These are phyloP conservation scores for Singerocomus rubriflavus DNA, from an alignment of 1,284 basidiomycete species.

Conservation along the genomic window DNA sequence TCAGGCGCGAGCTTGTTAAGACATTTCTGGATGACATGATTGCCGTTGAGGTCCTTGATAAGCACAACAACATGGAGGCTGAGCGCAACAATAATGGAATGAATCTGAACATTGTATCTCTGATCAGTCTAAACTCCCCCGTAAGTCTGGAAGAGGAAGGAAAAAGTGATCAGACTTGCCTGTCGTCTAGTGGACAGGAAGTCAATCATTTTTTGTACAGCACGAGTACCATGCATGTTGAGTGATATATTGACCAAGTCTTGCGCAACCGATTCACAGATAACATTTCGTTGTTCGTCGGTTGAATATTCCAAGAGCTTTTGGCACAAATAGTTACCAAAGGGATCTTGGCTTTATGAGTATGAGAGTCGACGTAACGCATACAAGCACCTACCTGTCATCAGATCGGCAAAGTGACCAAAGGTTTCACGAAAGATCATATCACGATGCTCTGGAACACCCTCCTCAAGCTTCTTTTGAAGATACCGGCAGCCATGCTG, in stretches of 20 bases:
- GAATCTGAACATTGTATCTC: constrained; percentile 86
- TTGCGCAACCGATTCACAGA: constrained; percentile 96
- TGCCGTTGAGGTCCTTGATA: constrained; percentile 99
- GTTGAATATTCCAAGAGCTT: constrained; percentile 97
- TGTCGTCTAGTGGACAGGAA: constrained; percentile 95
- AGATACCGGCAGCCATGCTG: constrained; percentile 98
- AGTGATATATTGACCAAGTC: constrained; percentile 98
- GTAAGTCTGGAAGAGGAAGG: constrained; percentile 42
- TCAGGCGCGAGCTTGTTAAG: constrained; percentile 96
- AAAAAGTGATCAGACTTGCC: constrained; percentile 50
- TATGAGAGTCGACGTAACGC: constrained; percentile 3
- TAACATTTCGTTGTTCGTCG: constrained; percentile 95
- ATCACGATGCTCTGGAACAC: constrained; percentile 90
- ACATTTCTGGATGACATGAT: constrained; percentile 99
- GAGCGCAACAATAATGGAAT: constrained; percentile 95
- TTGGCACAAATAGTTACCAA: constrained; percentile 99
- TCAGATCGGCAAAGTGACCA: constrained; percentile 95
- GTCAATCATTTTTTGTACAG: constrained; percentile 99
- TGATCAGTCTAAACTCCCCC: constrained; percentile 63
- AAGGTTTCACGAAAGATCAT: constrained; percentile 99
- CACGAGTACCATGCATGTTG: constrained; percentile 99
- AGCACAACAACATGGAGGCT: constrained; percentile 97
- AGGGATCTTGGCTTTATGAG: constrained; percentile 69
- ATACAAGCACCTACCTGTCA: constrained; percentile 69
- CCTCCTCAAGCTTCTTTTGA: constrained; percentile 99